A percentile compares a stretch with the other conserved stretches of the same genome.
Evolutionary conservation across 1,284 basidiomycete species (phyloP).

Genomic region (Melanopsichium pennsylvanicum): DNA sequence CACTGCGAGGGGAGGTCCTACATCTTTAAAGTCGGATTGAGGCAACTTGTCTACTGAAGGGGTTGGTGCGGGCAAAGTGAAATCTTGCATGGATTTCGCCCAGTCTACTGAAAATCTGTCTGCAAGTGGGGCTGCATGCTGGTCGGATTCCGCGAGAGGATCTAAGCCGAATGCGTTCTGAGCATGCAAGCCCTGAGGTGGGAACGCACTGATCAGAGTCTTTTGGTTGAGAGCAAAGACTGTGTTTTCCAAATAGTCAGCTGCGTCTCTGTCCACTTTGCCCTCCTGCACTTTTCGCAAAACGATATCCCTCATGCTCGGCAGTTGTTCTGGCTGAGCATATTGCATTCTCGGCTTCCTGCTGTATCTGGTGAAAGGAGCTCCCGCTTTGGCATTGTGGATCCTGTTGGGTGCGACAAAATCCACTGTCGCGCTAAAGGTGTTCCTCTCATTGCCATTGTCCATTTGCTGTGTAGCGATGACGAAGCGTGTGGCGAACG

Average conservation of each 20-base stretch:
- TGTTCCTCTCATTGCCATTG: conserved; percentile 36
- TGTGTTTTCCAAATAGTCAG: conserved; percentile 16
- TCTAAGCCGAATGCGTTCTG: conserved; percentile 26
- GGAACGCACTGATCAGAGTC: not conserved
- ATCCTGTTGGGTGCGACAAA: conserved; percentile 45
- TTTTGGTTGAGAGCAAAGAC: conserved; percentile 33
- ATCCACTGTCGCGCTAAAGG: conserved; percentile 48
- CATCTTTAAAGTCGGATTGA: conserved; percentile 5
- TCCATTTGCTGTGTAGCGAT: conserved; percentile 32
- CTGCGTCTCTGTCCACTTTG: conserved; percentile 17
- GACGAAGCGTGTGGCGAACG: conserved; percentile 53
- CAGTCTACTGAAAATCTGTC: conserved; percentile 45
- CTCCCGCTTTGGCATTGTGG: conserved; percentile 15
- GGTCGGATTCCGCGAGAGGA: conserved; percentile 20
- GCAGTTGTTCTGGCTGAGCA: conserved; percentile 16
- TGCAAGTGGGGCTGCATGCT: conserved; percentile 13
- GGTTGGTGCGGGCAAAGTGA: conserved; percentile 7
- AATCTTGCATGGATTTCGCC: conserved; percentile 16
- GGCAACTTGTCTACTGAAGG: conserved; percentile 1
- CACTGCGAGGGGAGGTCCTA: conserved; percentile 9
- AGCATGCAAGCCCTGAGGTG: conserved; percentile 29
- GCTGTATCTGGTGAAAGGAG: conserved; percentile 33
- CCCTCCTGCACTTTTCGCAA: conserved; percentile 28
- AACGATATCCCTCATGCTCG: conserved; percentile 14
- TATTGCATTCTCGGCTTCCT: conserved; percentile 27